These are phyloP conservation scores for Chaetomiaceae sp. DNA, from an alignment of 2,329 filamentous ascomycete species.

Conservation along the genomic window DNA sequence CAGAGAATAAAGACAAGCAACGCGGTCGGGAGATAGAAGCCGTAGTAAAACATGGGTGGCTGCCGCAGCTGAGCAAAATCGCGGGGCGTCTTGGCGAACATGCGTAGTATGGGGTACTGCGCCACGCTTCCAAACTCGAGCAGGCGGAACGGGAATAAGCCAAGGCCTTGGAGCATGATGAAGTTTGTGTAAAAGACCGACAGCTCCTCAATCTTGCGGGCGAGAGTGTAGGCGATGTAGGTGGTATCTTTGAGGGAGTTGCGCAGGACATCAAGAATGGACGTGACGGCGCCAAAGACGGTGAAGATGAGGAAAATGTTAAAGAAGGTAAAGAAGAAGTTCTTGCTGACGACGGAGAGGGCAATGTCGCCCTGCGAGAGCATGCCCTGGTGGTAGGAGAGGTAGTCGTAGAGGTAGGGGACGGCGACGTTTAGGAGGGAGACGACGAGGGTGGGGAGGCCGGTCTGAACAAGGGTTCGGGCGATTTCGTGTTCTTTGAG, in stretches of 20 bases:
- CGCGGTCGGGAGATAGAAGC: constrained; percentile 90
- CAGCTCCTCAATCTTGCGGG: constrained; percentile 67
- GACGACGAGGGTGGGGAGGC: constrained; percentile 77
- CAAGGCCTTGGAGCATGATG: constrained; percentile 89
- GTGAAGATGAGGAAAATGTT: constrained; percentile 97
- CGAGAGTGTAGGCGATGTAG: constrained; percentile 70
- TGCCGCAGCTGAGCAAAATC: constrained; percentile 79
- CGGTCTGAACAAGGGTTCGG: constrained; percentile 76
- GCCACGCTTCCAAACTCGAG: constrained; percentile 83
- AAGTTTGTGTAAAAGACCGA: constrained; percentile 89
- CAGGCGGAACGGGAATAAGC: constrained; percentile 86
- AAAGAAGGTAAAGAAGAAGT: constrained; percentile 99
- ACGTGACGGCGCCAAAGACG: constrained; percentile 74
- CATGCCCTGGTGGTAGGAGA: constrained; percentile 89
- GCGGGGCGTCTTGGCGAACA: constrained; percentile 80
- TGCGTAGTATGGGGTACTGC: constrained; percentile 74
- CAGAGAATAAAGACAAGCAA: constrained; percentile 93
- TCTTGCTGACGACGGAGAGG: constrained; percentile 92
- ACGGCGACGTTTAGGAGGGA: constrained; percentile 86
- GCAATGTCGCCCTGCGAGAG: constrained; percentile 93
- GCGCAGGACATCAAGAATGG: constrained; percentile 67
- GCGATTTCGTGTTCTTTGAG: constrained; percentile 66
- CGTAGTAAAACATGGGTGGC: constrained; percentile 88
- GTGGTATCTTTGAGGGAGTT: constrained; percentile 75
- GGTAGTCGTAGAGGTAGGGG: constrained; percentile 90